Evolutionary conservation across 805 yeast genomes (phyloP), one percentile per base, ranked within the genome.

Genomic region (Pichia deserticola): DNA sequence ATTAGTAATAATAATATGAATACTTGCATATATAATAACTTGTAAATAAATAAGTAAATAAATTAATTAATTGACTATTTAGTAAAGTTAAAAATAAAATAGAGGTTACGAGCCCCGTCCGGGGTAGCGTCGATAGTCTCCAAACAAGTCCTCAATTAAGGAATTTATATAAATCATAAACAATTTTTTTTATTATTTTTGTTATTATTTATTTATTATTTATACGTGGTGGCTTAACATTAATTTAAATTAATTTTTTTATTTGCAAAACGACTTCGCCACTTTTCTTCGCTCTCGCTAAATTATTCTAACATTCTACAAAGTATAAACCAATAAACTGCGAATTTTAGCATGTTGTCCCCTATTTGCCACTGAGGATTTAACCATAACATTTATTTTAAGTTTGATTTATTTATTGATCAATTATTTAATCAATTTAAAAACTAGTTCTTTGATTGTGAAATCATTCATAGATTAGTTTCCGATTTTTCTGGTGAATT

Each of bases 321-420:
- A 20, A 20, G 20, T 20, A 20, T 20, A 20, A 33, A 11, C 42
- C 42, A 40, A 9, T 39, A 15, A 20, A 40, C 13, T 40, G 29
- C 20, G 13, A 15, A 29, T 20, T 20, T 20, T 20, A 20, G 20
- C 20, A 20, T 20, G 30, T 35, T 43, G 36, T 43, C 40, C 45
- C 36, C 9, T 29, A 43, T 43, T 43, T 43, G 45, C 45, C 45
- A 43, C 45, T 25, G 25, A 38, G 12, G 39, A 43, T 15, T 43
- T 32, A 34, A 20, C 45, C 27, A 35, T 28, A 15, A 15, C 3
- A 13, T 11, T 29, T 12, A 5, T 15, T 42, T 30, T 25, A 12
- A 30, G 2, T 6, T 42, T 13, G 28, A 2, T 32, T 35, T 25
- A 13, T 11, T 30, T 20, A 33, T 30, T 32, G 27, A 11, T n/a